Percentiles rank a stretch among this genome's conserved stretches.
Evolutionary conservation across 2,329 filamentous ascomycete genomes (phyloP).

Genomic region (Nothophoma quercina): DNA sequence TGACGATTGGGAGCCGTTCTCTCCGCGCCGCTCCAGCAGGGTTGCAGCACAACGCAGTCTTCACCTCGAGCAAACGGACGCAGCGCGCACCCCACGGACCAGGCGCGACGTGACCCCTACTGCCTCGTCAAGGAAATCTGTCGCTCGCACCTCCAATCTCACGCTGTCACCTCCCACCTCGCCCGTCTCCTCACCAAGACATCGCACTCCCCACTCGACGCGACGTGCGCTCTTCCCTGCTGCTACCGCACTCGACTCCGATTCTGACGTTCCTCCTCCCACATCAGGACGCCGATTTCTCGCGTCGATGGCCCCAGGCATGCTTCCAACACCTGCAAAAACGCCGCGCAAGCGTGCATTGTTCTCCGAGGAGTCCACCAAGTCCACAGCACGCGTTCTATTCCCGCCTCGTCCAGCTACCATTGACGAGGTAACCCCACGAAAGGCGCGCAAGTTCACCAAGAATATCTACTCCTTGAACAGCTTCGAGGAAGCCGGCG

Average conservation of each 20-base stretch:
- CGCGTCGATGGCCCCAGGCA: conserved; percentile 52
- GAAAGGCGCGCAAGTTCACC: conserved; percentile 64
- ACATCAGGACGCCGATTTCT: conserved; percentile 38
- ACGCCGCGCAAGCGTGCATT: conserved; percentile 71
- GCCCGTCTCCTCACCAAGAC: conserved; percentile 46
- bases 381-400: conserved; percentile 60
- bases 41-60: conserved; percentile 63
- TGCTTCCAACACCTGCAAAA: conserved; percentile 81
- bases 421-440: conserved; percentile 65
- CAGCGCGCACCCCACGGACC: conserved; percentile 29
- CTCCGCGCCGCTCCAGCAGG: conserved; percentile 70
- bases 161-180: conserved; percentile 54
- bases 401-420: conserved; percentile 70
- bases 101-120: conserved; percentile 43
- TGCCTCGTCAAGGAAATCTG: conserved; percentile 31
- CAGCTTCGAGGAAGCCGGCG: conserved; percentile 57
- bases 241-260: conserved; percentile 34
- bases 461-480: conserved; percentile 57
- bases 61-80: conserved; percentile 34
- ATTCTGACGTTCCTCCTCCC: conserved; percentile 39
- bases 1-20: conserved; percentile 76
- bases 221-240: conserved; percentile 37
- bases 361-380: conserved; percentile 50
- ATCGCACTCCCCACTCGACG: conserved; percentile 39
- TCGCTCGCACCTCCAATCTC: conserved; percentile 56